A percentile compares a stretch with the other conserved stretches of the same genome.
Conservation (phyloP, 78 protist species). For the Protostelium mycophagum region DNA sequence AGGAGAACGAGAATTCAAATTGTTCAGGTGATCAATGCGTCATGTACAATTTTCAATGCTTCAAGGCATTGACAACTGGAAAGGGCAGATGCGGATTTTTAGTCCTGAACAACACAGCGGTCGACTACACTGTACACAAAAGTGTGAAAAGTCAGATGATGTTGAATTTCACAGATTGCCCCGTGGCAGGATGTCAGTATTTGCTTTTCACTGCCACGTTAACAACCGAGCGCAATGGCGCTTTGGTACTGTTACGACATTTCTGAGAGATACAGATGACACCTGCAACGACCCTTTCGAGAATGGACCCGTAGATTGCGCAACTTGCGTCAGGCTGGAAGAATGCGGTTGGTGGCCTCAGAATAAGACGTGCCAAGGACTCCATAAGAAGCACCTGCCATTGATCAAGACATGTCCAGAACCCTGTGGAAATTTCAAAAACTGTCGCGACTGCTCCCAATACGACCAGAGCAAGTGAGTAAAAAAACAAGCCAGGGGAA, state of each 20-base stretch:
- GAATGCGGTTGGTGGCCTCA: neutral
- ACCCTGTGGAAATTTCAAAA: neutral
- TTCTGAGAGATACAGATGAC: neutral
- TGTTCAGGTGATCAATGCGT: too few species aligned
- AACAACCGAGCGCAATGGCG: neutral
- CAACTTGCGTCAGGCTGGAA: neutral
- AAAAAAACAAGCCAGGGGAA: neutral
- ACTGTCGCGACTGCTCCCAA: neutral
- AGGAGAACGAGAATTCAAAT: too few species aligned
- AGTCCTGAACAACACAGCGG: neutral
- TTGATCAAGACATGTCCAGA: neutral
- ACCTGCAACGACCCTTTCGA: neutral
- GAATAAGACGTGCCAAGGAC: neutral
- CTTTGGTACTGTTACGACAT: neutral
- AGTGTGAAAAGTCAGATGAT: too few species aligned
- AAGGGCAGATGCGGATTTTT: neutral
- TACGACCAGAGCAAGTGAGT: neutral
- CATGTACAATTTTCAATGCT: neutral
- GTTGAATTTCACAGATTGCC: too few species aligned
- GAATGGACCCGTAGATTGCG: too few species aligned
- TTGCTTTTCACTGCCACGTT: neutral
- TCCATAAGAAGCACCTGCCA: neutral
- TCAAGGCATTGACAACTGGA: neutral
- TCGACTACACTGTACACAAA: neutral
- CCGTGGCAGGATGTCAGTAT: neutral